Percentiles rank a stretch among this genome's conserved stretches.
phyloP scores from a whole-genome alignment of 1,284 basidiomycete genomes.

The Cutaneotrichosporon sp. region DNA sequence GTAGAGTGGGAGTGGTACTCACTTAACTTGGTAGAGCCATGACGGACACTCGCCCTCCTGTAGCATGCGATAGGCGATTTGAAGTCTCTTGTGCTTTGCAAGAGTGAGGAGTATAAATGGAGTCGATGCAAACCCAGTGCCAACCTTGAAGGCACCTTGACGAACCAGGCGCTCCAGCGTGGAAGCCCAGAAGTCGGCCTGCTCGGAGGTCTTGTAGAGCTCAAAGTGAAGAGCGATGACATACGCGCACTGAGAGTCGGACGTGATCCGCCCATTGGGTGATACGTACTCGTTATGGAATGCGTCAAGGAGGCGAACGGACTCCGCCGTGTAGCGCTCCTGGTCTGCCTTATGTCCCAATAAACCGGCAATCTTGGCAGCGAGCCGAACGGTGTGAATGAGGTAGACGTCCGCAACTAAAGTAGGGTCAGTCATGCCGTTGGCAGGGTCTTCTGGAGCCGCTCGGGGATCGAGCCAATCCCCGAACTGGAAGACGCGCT shows the following conservation, averaged over 20 bases:
- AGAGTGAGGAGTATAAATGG: conserved; percentile 34
- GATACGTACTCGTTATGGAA: conserved; percentile 33
- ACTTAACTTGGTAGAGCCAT: conserved; percentile 36
- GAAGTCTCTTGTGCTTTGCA: conserved; percentile 13
- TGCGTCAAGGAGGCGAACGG: conserved; percentile 9
- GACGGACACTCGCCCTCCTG: conserved; percentile 37
- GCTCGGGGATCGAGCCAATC: conserved; percentile 42
- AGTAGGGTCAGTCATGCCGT: conserved; percentile 27
- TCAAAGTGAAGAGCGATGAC: conserved; percentile 29
- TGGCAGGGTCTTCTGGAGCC: conserved; percentile 22
- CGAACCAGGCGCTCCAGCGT: conserved; percentile 22
- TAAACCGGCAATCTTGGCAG: conserved; percentile 23
- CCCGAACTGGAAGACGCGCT: conserved; percentile 19
- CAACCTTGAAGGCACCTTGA: conserved; percentile 26
- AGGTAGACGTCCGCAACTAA: conserved; percentile 37
- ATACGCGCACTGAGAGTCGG: conserved; percentile 36
- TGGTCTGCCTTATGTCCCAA: conserved; percentile 22
- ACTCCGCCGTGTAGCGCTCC: conserved; percentile 13
- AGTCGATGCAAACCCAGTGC: conserved; percentile 42
- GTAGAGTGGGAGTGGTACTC: no score
- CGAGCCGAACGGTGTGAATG: conserved; percentile 23
- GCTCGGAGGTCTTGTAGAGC: conserved; percentile 10
- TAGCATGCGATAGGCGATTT: conserved; percentile 43
- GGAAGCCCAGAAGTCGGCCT: conserved; percentile 10
- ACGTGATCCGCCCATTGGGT: conserved; percentile 24